These are phyloP conservation scores for Monosporascus sp. DNA, from an alignment of 2,329 filamentous ascomycete genomes.

Conservation along the genomic window DNA sequence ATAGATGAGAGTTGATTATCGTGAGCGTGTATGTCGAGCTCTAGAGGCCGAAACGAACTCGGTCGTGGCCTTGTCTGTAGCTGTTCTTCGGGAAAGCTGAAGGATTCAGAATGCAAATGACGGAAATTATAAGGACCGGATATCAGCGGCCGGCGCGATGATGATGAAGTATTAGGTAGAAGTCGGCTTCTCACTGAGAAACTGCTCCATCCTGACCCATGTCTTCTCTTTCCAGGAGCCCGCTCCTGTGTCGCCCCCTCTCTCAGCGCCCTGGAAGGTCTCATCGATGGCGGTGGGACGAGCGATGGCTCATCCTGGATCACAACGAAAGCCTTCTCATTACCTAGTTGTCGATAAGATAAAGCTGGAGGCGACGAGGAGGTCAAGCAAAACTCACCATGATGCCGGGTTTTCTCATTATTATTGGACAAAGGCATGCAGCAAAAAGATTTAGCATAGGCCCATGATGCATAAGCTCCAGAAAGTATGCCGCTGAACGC, in stretches of 20 bases:
- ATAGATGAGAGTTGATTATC: constrained; percentile 49
- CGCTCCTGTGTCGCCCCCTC: constrained; percentile 25
- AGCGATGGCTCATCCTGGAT: constrained; percentile 33
- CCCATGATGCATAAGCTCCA: constrained; percentile 40
- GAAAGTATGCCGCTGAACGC: constrained; percentile 35
- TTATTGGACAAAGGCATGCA: constrained; percentile 36
- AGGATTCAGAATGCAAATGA: constrained; percentile 42
- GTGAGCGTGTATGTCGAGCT: constrained; percentile 48
- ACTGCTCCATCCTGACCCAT: constrained; percentile 34
- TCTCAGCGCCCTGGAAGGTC: constrained; percentile 17
- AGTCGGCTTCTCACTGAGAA: constrained; percentile 43
- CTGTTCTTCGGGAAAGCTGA: constrained; percentile 19
- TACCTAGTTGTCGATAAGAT: constrained; percentile 16
- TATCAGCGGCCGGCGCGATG: constrained; percentile 49
- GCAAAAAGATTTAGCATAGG: constrained; percentile 40
- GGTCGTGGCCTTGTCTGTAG: constrained; percentile 24
- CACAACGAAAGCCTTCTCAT: constrained; percentile 30
- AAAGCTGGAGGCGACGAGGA: constrained; percentile 5
- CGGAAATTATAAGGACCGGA: constrained; percentile 56
- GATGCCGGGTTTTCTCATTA: constrained; percentile 31
- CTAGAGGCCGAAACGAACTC: constrained; percentile 46
- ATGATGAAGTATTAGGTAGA: constrained; percentile 33
- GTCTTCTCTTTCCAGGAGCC: constrained; percentile 28
- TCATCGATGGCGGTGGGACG: constrained; percentile 26
- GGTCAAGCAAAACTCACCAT: constrained; percentile 29